Evolutionary conservation across 441 rosid genomes (phyloP).

Genomic region (Bocquillonia castaneifolia): DNA sequence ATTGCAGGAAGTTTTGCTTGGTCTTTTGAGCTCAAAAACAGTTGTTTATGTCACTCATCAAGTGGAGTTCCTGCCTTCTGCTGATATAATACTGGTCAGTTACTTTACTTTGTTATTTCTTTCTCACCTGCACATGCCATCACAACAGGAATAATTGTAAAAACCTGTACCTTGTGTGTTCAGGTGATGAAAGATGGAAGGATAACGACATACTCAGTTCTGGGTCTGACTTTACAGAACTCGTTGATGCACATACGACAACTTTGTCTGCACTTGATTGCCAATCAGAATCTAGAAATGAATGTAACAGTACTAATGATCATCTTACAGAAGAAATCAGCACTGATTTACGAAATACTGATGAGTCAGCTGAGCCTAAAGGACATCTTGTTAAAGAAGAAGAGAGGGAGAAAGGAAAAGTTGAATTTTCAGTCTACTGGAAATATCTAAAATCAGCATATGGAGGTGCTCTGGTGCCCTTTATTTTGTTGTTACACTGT

Average conservation of each 20-base stretch:
- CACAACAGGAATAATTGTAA: too few species aligned
- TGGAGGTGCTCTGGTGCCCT: slow-evolving; percentile 81
- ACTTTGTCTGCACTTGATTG: slow-evolving; percentile 56
- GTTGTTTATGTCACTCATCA: slow-evolving; percentile 67
- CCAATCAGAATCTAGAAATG: slow-evolving; percentile 35
- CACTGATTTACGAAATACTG: slow-evolving; percentile 31
- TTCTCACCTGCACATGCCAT: background rate
- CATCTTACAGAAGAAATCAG: slow-evolving; percentile 35
- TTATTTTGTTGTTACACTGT: slow-evolving; percentile 56
- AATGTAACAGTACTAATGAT: slow-evolving; percentile 19
- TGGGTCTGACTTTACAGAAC: slow-evolving; percentile 80
- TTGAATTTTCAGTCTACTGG: slow-evolving; percentile 69
- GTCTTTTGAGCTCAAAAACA: slow-evolving; percentile 45
- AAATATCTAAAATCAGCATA: slow-evolving; percentile 69
- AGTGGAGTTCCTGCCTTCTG: slow-evolving; percentile 57
- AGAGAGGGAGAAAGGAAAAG: slow-evolving; percentile 90
- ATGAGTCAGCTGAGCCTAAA: slow-evolving; percentile 36
- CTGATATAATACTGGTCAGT: slow-evolving; percentile 64
- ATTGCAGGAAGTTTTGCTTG: slow-evolving; percentile 53
- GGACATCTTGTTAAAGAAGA: slow-evolving; percentile 85
- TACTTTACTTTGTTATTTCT: background rate
- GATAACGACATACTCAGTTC: slow-evolving; percentile 64
- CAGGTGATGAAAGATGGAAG: slow-evolving; percentile 90
- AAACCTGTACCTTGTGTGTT: slow-evolving; percentile 10
- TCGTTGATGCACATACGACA: slow-evolving; percentile 73